phyloP scores from a whole-genome alignment of 345 rosid genomes.

The Trapa incisa region DNA sequence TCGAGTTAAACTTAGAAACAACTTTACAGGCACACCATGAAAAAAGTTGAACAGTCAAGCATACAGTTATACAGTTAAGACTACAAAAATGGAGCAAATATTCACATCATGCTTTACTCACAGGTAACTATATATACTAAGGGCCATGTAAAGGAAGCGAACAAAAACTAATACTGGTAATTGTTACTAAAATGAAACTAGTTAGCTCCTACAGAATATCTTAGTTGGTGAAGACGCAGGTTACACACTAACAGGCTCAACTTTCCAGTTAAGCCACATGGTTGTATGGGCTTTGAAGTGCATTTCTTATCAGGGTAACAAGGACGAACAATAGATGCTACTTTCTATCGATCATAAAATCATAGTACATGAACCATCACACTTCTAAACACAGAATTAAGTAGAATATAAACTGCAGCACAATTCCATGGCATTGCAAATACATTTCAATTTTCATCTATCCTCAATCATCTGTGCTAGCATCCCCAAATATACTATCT shows the following conservation, averaged over 20 bases:
- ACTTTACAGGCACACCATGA: not conserved
- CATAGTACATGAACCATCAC: not conserved
- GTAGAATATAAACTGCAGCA: not conserved
- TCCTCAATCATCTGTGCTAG: not conserved
- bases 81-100: not conserved
- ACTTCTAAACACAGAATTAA: not conserved
- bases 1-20: not conserved
- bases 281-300: not conserved
- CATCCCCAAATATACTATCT: not conserved
- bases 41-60: not conserved
- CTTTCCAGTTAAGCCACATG: not conserved
- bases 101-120: not conserved
- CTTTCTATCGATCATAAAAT: not conserved
- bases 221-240: not conserved
- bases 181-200: no score
- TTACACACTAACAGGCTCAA: not conserved
- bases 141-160: not conserved
- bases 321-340: not conserved
- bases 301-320: not conserved
- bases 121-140: not conserved
- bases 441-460: not conserved
- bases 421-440: not conserved
- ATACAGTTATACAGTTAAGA: no score
- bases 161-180: not conserved
- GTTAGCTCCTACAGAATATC: not conserved